Conservation (phyloP, 2,329 filamentous ascomycete genomes). For the Epicoccum sorghinum region DNA sequence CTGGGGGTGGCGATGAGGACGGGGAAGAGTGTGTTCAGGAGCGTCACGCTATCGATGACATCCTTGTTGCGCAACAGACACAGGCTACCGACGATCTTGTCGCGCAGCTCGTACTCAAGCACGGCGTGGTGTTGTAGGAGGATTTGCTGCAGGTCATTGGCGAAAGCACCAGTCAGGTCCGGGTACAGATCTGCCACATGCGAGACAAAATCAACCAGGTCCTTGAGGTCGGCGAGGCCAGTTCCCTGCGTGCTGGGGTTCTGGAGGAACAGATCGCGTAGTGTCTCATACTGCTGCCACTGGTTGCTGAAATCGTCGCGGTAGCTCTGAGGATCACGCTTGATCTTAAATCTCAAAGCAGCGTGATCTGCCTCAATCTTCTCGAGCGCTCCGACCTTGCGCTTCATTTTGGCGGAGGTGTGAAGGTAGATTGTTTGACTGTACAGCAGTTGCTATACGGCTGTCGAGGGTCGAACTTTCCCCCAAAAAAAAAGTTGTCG, state of each 20-base stretch:
- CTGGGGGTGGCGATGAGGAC: constrained; percentile 90
- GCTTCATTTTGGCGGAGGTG: constrained; percentile 67
- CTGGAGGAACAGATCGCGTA: constrained; percentile 88
- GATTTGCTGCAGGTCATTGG: constrained; percentile 80
- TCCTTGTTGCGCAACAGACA: constrained; percentile 90
- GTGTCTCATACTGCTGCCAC: constrained; percentile 89
- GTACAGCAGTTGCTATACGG: no score
- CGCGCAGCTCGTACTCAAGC: constrained; percentile 82
- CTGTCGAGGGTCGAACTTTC: neutral
- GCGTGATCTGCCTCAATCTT: constrained; percentile 81
- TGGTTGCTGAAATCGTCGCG: constrained; percentile 86
- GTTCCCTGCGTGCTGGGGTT: constrained; percentile 79
- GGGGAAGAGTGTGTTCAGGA: constrained; percentile 92
- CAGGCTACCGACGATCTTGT: constrained; percentile 92
- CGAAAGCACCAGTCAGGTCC: constrained; percentile 75
- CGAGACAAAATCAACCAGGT: constrained; percentile 90
- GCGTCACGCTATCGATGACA: constrained; percentile 78
- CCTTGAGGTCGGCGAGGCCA: constrained; percentile 82
- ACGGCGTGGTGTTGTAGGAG: constrained; percentile 81
- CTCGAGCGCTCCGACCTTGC: constrained; percentile 89
- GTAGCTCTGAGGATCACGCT: constrained; percentile 87
- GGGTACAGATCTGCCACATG: constrained; percentile 96
- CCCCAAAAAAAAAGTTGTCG: neutral
- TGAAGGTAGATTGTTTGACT: neutral
- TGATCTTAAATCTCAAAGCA: constrained; percentile 90